These are phyloP conservation scores for Plenodomus biglobosus DNA, from an alignment of 2,329 filamentous ascomycete species.

Conservation along the genomic window DNA sequence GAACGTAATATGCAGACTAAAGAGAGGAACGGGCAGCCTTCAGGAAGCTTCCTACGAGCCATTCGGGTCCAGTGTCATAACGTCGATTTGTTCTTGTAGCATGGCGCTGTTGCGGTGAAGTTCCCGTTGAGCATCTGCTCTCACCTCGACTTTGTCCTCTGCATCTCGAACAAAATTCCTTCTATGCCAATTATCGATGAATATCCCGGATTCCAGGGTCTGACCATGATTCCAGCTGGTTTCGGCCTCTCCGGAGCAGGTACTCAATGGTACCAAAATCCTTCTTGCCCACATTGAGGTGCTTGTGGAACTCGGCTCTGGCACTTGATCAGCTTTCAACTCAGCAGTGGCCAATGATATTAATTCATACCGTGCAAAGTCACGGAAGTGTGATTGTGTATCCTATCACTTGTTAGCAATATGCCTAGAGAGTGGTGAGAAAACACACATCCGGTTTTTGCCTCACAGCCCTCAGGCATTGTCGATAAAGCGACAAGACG, in stretches of 20 bases:
- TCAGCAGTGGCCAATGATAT: not conserved
- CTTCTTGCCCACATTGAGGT: constrained; percentile 70
- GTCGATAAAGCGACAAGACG: constrained; percentile 81
- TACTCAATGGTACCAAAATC: constrained; percentile 88
- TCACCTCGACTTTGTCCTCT: too few species aligned
- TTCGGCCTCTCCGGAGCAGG: constrained; percentile 74
- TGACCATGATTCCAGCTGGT: constrained; percentile 82
- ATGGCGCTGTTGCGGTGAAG: too few species aligned
- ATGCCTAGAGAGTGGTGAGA: not conserved
- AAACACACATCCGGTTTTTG: constrained; percentile 72
- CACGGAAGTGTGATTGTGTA: constrained; percentile 62
- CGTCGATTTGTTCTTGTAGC: too few species aligned
- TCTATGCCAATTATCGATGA: constrained; percentile 7
- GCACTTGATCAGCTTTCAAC: constrained; percentile 10
- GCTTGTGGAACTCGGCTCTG: constrained; percentile 76
- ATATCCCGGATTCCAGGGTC: constrained; percentile 74
- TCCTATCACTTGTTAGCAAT: constrained; percentile 46
- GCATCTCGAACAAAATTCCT: not conserved
- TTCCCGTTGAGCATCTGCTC: too few species aligned
- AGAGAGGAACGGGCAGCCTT: too few species aligned
- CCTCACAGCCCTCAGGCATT: constrained; percentile 77
- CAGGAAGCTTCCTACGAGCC: too few species aligned
- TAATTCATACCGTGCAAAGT: constrained; percentile 60
- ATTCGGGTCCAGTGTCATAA: too few species aligned
- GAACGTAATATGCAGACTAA: too few species aligned